Evolutionary conservation across 768 basidiomycete species (phyloP).

Genomic region (Harrya chromipes): DNA sequence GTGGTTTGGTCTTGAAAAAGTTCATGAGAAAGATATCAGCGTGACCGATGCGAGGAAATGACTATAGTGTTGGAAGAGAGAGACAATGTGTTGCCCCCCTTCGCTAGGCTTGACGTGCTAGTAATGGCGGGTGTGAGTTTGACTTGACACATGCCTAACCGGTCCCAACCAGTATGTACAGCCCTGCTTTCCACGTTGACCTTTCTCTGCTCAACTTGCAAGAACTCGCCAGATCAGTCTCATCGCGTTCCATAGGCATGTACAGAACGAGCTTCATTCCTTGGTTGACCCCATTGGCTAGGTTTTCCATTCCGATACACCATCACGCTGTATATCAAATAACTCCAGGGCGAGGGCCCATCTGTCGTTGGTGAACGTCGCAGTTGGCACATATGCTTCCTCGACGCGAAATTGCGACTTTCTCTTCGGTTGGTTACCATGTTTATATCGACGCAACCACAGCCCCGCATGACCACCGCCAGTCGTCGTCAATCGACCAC

Average conservation of each 20-base stretch:
- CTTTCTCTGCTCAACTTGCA: neutral
- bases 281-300: too few relatives aligned
- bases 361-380: too few relatives aligned
- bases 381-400: too few relatives aligned
- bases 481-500: too few relatives aligned
- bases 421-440: too few relatives aligned
- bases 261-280: too few relatives aligned
- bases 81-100: neutral
- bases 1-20: conserved; percentile 91
- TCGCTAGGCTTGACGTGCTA: neutral
- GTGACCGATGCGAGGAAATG: neutral
- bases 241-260: neutral
- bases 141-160: conserved; percentile 17
- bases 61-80: neutral
- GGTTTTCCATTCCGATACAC: too few relatives aligned
- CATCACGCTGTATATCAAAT: conserved; percentile 1
- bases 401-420: too few relatives aligned
- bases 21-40: conserved; percentile 58
- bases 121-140: neutral
- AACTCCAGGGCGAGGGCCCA: neutral
- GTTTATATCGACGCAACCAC: too few relatives aligned
- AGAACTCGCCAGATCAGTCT: conserved; percentile 4
- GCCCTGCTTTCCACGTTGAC: neutral
- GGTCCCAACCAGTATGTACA: conserved; percentile 4
- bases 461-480: too few relatives aligned